These are phyloP conservation scores for Odontarrhena argentea DNA, from an alignment of 345 rosid genomes.

Conservation along the genomic window DNA sequence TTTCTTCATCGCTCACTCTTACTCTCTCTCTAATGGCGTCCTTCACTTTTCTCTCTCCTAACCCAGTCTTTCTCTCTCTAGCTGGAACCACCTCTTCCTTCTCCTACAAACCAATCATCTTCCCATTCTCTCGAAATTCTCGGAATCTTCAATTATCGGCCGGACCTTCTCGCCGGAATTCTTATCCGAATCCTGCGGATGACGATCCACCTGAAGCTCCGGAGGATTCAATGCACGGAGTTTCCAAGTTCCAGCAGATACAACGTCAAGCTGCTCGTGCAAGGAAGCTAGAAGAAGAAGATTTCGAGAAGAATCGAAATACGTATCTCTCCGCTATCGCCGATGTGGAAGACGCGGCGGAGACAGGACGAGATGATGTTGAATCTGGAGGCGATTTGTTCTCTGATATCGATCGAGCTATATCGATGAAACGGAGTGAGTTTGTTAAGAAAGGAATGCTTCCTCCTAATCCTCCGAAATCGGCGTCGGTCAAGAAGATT, in stretches of 20 bases:
- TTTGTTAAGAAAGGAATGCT: slow-evolving; percentile 74
- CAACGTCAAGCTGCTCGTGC: slow-evolving; percentile 73
- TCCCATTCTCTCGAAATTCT: slow-evolving; percentile 30
- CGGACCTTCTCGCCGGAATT: slow-evolving; percentile 53
- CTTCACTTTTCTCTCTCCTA: slow-evolving; percentile 43
- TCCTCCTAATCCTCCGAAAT: slow-evolving; percentile 45
- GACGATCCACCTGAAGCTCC: slow-evolving; percentile 94
- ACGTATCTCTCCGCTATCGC: slow-evolving; percentile 80
- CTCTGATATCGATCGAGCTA: slow-evolving; percentile 83
- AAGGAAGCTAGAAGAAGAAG: slow-evolving; percentile 69
- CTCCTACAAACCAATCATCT: slow-evolving; percentile 39
- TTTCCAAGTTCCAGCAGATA: slow-evolving; percentile 74
- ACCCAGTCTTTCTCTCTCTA: slow-evolving; percentile 45
- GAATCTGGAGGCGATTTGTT: slow-evolving; percentile 67
- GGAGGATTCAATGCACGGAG: slow-evolving; percentile 79
- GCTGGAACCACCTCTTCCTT: slow-evolving; percentile 33
- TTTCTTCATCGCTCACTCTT: slow-evolving; percentile 25
- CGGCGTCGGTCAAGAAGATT: slow-evolving; percentile 23
- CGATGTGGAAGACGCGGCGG: slow-evolving; percentile 62
- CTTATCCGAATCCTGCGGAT: slow-evolving; percentile 63
- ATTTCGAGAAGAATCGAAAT: slow-evolving; percentile 68
- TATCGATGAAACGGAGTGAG: slow-evolving; percentile 76
- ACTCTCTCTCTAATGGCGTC: slow-evolving; percentile 45
- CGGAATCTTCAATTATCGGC: slow-evolving; percentile 32
- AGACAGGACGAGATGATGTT: slow-evolving; percentile 23